phyloP scores from a whole-genome alignment of 2,329 filamentous ascomycete species.

The Aureobasidium pullulans region DNA sequence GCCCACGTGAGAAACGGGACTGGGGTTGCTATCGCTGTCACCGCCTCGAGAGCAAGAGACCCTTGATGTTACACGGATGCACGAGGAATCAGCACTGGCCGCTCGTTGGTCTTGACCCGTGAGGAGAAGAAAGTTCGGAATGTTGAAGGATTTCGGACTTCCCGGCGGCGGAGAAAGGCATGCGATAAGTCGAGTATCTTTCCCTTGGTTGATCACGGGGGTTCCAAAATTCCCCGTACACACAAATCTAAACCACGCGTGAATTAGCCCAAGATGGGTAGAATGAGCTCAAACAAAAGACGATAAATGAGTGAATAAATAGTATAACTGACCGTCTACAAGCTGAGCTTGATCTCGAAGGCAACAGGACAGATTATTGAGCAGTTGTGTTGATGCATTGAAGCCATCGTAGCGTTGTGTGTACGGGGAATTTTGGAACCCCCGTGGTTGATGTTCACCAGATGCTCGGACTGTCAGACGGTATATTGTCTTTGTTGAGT shows the following conservation, averaged over 20 bases:
- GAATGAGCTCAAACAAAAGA: too few relatives aligned
- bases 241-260: too few relatives aligned
- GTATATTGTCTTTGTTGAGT: neutral
- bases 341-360: too few relatives aligned
- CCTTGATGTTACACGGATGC: neutral
- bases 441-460: neutral
- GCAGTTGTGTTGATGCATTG: too few relatives aligned
- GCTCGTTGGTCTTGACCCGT: neutral
- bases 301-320: too few relatives aligned
- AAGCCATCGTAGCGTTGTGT: too few relatives aligned
- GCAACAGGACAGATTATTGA: too few relatives aligned
- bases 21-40: neutral
- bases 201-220: neutral
- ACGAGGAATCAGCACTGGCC: conserved; percentile 1
- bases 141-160: conserved; percentile 2
- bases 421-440: too few relatives aligned
- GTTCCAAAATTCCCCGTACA: too few relatives aligned
- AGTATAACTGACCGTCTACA: too few relatives aligned
- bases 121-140: neutral
- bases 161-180: neutral
- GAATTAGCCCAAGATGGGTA: too few relatives aligned
- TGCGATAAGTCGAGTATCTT: neutral
- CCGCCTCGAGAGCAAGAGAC: neutral
- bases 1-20: neutral
- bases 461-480: neutral